Percentiles rank a stretch among this genome's conserved stretches.
phyloP scores from a whole-genome alignment of 2,329 filamentous ascomycete species.

The Hypoxylon sp. region DNA sequence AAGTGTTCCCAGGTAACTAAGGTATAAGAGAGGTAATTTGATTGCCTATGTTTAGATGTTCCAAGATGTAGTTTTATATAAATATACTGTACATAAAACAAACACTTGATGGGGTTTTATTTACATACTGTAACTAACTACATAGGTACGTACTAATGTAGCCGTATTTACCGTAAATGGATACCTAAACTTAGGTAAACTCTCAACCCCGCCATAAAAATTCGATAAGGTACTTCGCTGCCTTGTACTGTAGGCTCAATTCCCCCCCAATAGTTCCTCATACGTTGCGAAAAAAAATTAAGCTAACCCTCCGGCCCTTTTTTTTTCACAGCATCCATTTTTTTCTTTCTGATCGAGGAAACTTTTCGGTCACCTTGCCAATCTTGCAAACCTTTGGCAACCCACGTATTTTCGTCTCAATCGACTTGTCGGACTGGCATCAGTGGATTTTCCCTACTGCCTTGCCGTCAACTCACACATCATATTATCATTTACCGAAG shows the following conservation, averaged over 20 bases:
- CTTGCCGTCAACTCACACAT: constrained; percentile 10
- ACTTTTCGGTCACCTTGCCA: constrained; percentile 50
- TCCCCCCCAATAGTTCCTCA: constrained; percentile 18
- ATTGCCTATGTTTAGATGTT: no score
- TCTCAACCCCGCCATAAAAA: constrained; percentile 39
- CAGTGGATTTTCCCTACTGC: constrained; percentile 26
- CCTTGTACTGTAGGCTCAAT: constrained; percentile 32
- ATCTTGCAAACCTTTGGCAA: constrained; percentile 45
- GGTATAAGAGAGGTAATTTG: no score
- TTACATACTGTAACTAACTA: no score
- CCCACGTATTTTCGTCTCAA: constrained; percentile 44
- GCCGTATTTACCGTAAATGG: no score
- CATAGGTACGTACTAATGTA: no score
- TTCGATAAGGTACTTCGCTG: constrained; percentile 26
- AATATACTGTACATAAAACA: no score
- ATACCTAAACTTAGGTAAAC: constrained; percentile 5
- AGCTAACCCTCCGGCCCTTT: constrained; percentile 47
- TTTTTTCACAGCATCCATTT: constrained; percentile 51
- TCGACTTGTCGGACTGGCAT: constrained; percentile 40
- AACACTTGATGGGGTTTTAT: no score
- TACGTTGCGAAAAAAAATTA: constrained; percentile 43
- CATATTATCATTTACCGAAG: constrained; percentile 32
- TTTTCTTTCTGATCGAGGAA: constrained; percentile 51
- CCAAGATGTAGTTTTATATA: no score
- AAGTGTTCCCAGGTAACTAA: neutral